Base-by-base conservation (phyloP, 2,329 filamentous ascomycete species). In the Aspergillus floridensis region DNA sequence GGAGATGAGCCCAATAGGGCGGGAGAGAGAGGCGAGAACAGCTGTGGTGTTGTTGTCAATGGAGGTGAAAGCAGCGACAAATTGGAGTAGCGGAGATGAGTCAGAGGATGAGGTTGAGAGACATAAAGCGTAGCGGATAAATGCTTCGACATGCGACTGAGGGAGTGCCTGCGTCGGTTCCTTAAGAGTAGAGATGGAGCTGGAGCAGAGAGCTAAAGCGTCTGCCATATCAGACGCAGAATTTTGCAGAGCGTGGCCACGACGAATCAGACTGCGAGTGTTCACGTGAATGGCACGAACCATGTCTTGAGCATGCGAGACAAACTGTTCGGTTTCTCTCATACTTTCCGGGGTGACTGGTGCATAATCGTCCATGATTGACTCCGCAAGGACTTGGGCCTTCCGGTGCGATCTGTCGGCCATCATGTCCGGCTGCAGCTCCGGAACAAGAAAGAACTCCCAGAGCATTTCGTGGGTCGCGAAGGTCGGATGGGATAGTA, bases 381-480 rank as follows among this genome's bases (percentile, higher is more conserved):
- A 93, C 71, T 99, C 95, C 3, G 86, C 81, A 29, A 93, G 85
- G 0, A 89, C 86, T 72, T 93, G 89, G 4, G 92, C 90, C 76
- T 99, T 99, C 62, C 92, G 86, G 57, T 87, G 87, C 63, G 91
- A 96, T 53, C 95, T 86, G 73, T 96, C 89, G 56, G 91, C 89
- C 83, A 98, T 93, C 85, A 93, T 92, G 21, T 92, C 87, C 0
- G 91, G 84, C 72, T 96, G 91, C 53, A 99, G 86, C 66, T 99
- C 95, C 1, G 95, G 95, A 12, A 99, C 93, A 0, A 99, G 83
- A 76, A 99, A 96, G 77, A 99, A 99, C 69, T 99, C 95, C 96
- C 95, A 99, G 2, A 99, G 83, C 84, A 98, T 92, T 78, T 99
- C 95, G 71, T 99, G 96, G 0, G 91, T 96, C 0, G 92, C 86